phyloP scores from a whole-genome alignment of 1,284 basidiomycete genomes.

The Tremellales sp. region DNA sequence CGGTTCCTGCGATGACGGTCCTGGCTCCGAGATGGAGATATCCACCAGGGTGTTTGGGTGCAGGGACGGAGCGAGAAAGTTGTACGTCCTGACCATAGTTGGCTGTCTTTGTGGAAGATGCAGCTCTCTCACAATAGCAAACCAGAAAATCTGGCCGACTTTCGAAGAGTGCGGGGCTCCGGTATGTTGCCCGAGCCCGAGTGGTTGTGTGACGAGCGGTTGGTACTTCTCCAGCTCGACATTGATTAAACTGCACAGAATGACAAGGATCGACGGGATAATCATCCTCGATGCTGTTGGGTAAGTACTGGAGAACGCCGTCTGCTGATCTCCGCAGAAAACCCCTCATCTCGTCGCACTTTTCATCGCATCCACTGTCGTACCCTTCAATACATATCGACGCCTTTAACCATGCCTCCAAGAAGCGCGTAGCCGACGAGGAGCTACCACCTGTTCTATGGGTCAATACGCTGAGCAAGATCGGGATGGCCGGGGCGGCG shows the following conservation, averaged over 20 bases:
- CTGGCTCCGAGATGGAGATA: slow-evolving; percentile 35
- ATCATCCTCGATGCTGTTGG: slow-evolving; percentile 80
- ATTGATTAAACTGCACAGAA: slow-evolving; percentile 10
- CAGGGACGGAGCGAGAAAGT: slow-evolving; percentile 44
- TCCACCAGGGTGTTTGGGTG: slow-evolving; percentile 45
- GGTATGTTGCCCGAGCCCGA: background rate
- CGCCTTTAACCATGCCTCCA: slow-evolving; percentile 69
- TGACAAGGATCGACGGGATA: slow-evolving; percentile 70
- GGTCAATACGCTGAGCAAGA: slow-evolving; percentile 33
- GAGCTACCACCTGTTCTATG: slow-evolving; percentile 40
- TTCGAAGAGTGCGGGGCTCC: no score
- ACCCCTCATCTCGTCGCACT: slow-evolving; percentile 86
- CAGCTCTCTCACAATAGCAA: slow-evolving; percentile 1
- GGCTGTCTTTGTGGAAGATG: background rate
- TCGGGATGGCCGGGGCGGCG: slow-evolving; percentile 33
- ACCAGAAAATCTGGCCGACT: background rate
- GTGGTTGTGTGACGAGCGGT: background rate
- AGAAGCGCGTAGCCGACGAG: slow-evolving; percentile 49
- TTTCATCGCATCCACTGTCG: slow-evolving; percentile 69
- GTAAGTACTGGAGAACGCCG: slow-evolving; percentile 50
- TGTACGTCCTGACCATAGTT: slow-evolving; percentile 29
- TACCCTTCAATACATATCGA: slow-evolving; percentile 85
- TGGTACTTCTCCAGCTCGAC: background rate
- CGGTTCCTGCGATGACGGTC: slow-evolving; percentile 24
- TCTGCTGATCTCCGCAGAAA: slow-evolving; percentile 53